A percentile compares a stretch with the other conserved stretches of the same genome.
These are phyloP conservation scores for Cryptococcus wingfieldii DNA, from an alignment of 1,284 basidiomycete genomes.

Conservation along the genomic window DNA sequence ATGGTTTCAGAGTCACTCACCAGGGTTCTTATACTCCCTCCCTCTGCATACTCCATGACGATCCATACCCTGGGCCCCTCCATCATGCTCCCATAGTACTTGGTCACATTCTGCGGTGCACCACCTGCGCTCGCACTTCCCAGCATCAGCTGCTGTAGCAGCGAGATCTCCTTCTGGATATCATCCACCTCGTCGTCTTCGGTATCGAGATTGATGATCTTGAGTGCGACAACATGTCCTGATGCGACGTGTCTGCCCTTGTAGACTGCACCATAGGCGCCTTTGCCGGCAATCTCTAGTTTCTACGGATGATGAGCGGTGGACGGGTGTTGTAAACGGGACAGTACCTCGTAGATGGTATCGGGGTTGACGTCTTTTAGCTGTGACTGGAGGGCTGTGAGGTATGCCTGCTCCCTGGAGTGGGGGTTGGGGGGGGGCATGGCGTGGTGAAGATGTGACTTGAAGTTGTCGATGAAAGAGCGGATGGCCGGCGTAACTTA, in stretches of 20 bases:
- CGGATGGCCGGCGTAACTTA: neutral
- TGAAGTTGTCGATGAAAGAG: neutral
- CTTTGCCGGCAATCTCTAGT: constrained; percentile 81
- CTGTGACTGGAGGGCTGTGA: constrained; percentile 33
- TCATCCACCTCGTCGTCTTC: constrained; percentile 94
- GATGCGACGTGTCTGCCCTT: constrained; percentile 80
- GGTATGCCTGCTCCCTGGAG: constrained; percentile 40
- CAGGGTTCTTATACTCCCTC: constrained; percentile 88
- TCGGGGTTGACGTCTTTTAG: constrained; percentile 43
- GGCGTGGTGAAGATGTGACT: neutral
- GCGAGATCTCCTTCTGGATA: constrained; percentile 92
- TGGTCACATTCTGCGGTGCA: constrained; percentile 67
- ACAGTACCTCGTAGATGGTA: constrained; percentile 38
- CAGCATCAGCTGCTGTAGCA: constrained; percentile 72
- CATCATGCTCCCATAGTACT: constrained; percentile 93
- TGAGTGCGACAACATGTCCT: constrained; percentile 85
- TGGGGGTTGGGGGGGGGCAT: neutral
- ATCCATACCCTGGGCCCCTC: constrained; percentile 97
- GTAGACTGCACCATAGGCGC: constrained; percentile 93
- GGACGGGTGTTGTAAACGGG: neutral
- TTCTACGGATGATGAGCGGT: constrained; percentile 45
- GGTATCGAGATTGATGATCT: constrained; percentile 97
- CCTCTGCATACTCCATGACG: constrained; percentile 96
- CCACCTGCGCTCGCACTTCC: constrained; percentile 29
- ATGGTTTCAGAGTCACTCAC: constrained; percentile 40